Evolutionary conservation across 179 eudicot species (phyloP).

Genomic region (Spinacia oleracea): DNA sequence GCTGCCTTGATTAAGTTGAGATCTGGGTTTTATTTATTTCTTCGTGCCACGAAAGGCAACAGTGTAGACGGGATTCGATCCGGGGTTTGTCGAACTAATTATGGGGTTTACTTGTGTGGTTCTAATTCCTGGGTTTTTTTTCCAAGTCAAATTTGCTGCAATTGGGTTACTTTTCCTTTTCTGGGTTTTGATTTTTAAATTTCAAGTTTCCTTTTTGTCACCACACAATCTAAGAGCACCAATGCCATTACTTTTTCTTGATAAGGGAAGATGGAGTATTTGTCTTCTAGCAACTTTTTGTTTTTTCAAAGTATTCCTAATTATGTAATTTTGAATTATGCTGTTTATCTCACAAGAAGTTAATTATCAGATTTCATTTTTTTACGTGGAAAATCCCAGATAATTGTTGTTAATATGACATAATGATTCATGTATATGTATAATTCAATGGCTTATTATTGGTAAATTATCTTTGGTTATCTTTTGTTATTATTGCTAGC

Average conservation of each 20-base stretch:
- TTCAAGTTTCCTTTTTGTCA: constrained; percentile 23
- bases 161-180: constrained; percentile 40
- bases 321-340: constrained; percentile 16
- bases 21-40: constrained; percentile 41
- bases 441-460: constrained; percentile 2
- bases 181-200: constrained; percentile 23
- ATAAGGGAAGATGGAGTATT: constrained; percentile 35
- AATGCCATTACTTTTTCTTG: constrained; percentile 32
- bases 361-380: not conserved
- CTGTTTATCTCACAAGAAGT: constrained; percentile 2
- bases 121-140: constrained; percentile 15
- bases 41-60: not conserved
- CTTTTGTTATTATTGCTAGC: constrained; percentile 4
- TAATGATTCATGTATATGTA: not conserved
- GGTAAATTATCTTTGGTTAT: not conserved
- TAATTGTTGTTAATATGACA: not conserved
- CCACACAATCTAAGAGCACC: constrained; percentile 27
- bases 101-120: not conserved
- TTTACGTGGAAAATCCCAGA: not conserved
- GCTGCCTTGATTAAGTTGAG: constrained; percentile 36
- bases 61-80: not conserved
- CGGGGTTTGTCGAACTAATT: not conserved
- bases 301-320: constrained; percentile 5
- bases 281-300: constrained; percentile 34
- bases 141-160: constrained; percentile 7